Base-by-base conservation (phyloP, 148 eudicot species). In the Heliosperma pusillum region DNA sequence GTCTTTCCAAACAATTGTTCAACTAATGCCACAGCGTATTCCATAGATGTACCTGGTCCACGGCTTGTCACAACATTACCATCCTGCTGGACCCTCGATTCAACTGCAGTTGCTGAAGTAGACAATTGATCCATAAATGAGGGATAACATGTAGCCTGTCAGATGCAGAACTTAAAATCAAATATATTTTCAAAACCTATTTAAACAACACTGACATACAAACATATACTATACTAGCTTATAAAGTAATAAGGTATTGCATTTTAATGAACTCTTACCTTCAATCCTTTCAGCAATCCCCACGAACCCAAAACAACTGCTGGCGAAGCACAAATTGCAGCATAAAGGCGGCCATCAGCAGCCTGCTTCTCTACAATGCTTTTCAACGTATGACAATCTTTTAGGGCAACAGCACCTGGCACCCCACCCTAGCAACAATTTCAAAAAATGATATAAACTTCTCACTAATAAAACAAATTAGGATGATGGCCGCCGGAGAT, bases 311-410 rank as follows among this genome's bases (percentile, higher is more conserved):
- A 88, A 44, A 91, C 97, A 85, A 96, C 97, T 60, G 97, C 94
- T 75, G 99, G 99, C 65, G 97, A 82, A 66, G 99, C 99, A 82
- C 99, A 95, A 57, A 92, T 86, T 77, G 98, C 98, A 73, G 99
- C 92, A 84, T 89, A 82, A 56, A 88, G 85, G 11, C 89, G 89
- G 57, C 91, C 99, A 29, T 96, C 91, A 52, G 87, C 84, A 61
- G 97, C 97, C 77, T 96, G 99, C 80, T 86, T 88, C 70, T 87
- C 86, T 65, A 86, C 87, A 57, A 92, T 82, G 81, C 69, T 83
- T 80, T 86, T 89, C 83, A 96, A 75, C 25, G 80, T 76, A 69
- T 81, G 69, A 74, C 87, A 86, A 52, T 92, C 97, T 80, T 82
- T 88, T 45, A 96, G 76, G 74, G 83, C 66, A 58, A 96, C 65